phyloP scores from a whole-genome alignment of 2,329 filamentous ascomycete species.

The Alternaria sp. region DNA sequence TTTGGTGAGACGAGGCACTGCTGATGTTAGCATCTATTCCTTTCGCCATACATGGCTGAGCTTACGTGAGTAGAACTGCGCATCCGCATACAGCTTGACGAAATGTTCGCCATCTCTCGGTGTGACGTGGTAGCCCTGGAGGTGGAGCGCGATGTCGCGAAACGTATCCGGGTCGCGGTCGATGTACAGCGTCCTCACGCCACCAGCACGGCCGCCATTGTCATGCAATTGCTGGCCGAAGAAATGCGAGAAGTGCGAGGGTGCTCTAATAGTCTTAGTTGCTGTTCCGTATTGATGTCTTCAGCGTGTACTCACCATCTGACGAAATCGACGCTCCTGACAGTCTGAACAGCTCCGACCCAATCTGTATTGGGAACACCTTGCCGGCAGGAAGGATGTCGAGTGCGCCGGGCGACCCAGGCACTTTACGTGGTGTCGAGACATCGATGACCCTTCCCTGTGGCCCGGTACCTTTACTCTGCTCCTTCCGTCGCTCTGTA shows the following conservation, averaged over 20 bases:
- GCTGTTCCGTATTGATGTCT: constrained; percentile 3
- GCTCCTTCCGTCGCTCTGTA: constrained; percentile 30
- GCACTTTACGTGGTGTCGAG: constrained; percentile 39
- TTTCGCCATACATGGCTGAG: constrained; percentile 13
- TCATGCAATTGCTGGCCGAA: constrained; percentile 81
- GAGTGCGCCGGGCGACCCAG: constrained; percentile 30
- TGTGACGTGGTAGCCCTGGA: constrained; percentile 87
- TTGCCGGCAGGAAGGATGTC: constrained; percentile 70
- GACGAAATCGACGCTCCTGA: constrained; percentile 74
- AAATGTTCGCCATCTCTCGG: constrained; percentile 86
- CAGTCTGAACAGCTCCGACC: constrained; percentile 70
- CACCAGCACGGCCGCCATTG: constrained; percentile 64
- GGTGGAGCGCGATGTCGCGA: constrained; percentile 83
- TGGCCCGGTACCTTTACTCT: constrained; percentile 42
- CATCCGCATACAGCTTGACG: constrained; percentile 90
- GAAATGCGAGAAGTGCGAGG: constrained; percentile 95
- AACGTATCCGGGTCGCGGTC: constrained; percentile 92
- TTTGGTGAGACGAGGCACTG: constrained; percentile 86
- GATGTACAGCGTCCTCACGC: constrained; percentile 85
- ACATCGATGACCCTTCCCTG: constrained; percentile 44
- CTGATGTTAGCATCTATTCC: constrained; percentile 15
- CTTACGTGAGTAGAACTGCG: constrained; percentile 89
- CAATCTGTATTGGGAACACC: constrained; percentile 75
- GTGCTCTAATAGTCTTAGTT: constrained; percentile 71
- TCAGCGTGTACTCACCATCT: constrained; percentile 63